Base-by-base conservation (phyloP, 139 green algal genomes). In the Haematococcus sp. region DNA sequence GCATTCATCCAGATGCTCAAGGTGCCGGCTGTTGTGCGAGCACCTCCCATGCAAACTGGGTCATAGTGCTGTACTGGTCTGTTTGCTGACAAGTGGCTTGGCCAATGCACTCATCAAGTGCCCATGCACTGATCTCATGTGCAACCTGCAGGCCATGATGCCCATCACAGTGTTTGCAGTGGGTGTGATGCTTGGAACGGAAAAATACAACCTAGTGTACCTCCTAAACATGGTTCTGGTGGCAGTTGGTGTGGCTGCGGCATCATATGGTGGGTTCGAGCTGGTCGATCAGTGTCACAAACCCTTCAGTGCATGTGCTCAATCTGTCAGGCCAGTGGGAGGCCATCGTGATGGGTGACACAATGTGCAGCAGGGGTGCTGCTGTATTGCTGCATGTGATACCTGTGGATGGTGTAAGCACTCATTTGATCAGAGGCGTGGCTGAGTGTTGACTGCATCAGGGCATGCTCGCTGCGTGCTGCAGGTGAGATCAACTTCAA, bases 1-100 rank as follows among this genome's bases (percentile, higher is more conserved):
- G 88, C 92, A 2, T 98, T 97, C 79, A 97, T 98, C 34, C 94
- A 98, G 75, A 98, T 98, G 94, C 73, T 96, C 64, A 98, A 98
- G 88, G 81, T 78, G n/a, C 54, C 56, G 11, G 27, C 40, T 59
- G n/a, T n/a, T 68, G 60, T 43, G 16, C 25, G 7, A 68, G 25
- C 17, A 68, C 25, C 4, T 4, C 15, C 4, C 25, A 31, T 66
- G n/a, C 27, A 17, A 13, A 25, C n/a, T 66, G 16, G 15, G 16
- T 66, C 13, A 66, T 30, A 32, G 27, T 25, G 20, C 22, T 32
- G 27, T 30, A 19, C 16, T 66, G 27, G 58, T 66, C 13, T 25
- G 17, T 66, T 66, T 66, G n/a, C 16, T 66, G 58, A 17, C 46
- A 55, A 23, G 46, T 15, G 15, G 46, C 46, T 17, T 55, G 46